Evolutionary conservation across 148 eudicot genomes (phyloP), one percentile per base, ranked within the genome.

Genomic region (Heliamphora exappendiculata): DNA sequence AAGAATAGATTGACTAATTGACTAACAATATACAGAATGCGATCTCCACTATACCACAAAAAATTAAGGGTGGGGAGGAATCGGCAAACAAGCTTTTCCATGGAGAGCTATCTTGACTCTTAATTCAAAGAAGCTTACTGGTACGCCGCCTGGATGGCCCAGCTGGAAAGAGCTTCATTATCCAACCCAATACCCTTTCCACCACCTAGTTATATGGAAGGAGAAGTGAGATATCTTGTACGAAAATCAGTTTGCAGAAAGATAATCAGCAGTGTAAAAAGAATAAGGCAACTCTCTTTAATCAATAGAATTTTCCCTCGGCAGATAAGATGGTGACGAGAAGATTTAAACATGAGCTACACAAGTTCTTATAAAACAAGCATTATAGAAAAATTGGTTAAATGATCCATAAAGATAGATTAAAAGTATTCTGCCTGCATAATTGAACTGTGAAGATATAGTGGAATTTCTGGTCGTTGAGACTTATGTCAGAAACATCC

Each of bases 101-200:
- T 7, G 26, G 64, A 68, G 67, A 37, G 50, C 20, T 26, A 65
- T 12, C 19, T 49, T 31, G 26, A n/a, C 51, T 20, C 28, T 0
- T 14, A 33, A 39, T 44, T 85, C 76, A 88, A 42, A 84, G 80
- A 64, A 85, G 93, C 84, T 89, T 89, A 88, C 92, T 89, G 45
- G 90, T 81, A 80, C 91, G 85, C 76, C 97, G 84, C 76, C 84
- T 86, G 47, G 98, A 80, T 33, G 98, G 99, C 69, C 97, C 98
- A 65, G 98, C 97, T 5, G 99, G 99, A 77, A 93, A 93, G 47
- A 93, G 91, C 89, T 95, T 95, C 97, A 92, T 92, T 80, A 95
- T 91, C 99, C 99, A 95, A 68, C 97, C 97, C 53, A 95, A 67
- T 37, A 95, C 99, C 80, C 97, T 83, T 78, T 91, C 99, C 71